Conservation (phyloP, 2,329 filamentous ascomycete species). For the Biscogniauxia mediterranea region DNA sequence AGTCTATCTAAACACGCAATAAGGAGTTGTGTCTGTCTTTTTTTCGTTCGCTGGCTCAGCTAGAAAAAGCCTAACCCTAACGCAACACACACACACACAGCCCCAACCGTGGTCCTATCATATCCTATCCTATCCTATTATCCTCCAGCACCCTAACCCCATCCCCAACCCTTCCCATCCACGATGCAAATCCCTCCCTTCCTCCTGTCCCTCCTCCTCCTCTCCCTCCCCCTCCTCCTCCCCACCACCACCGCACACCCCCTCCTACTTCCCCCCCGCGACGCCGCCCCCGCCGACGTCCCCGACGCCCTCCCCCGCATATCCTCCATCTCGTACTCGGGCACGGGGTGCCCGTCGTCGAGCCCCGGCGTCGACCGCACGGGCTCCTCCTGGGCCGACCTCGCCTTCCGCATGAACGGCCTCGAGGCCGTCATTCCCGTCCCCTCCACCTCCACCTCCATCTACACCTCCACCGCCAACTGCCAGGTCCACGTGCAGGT, state of each 20-base stretch:
- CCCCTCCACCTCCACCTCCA: conserved; percentile 19
- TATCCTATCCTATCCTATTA: too few species aligned
- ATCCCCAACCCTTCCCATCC: background rate
- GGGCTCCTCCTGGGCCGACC: conserved; percentile 31
- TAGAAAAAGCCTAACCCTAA: too few species aligned
- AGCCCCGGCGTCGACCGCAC: conserved; percentile 32
- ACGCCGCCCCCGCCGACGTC: conserved; percentile 19
- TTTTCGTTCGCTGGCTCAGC: too few species aligned
- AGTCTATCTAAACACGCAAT: too few species aligned
- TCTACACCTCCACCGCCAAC: conserved; percentile 31
- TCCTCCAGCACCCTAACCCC: background rate
- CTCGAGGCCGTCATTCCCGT: conserved; percentile 31
- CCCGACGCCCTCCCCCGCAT: conserved; percentile 30
- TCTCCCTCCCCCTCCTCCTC: conserved; percentile 18
- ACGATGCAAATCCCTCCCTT: too few species aligned
- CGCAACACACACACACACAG: too few species aligned
- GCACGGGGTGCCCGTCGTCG: conserved; percentile 37
- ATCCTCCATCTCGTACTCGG: conserved; percentile 36
- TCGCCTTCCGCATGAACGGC: conserved; percentile 29
- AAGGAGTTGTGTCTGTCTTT: too few species aligned
- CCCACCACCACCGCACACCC: conserved; percentile 17
- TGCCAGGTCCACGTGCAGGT: conserved; percentile 38
- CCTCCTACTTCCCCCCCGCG: conserved; percentile 15
- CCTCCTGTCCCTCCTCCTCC: conserved; percentile 14
- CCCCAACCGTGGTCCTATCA: too few species aligned